Conservation (phyloP, 129 eudicot species). For the Artemisia tridentata region DNA sequence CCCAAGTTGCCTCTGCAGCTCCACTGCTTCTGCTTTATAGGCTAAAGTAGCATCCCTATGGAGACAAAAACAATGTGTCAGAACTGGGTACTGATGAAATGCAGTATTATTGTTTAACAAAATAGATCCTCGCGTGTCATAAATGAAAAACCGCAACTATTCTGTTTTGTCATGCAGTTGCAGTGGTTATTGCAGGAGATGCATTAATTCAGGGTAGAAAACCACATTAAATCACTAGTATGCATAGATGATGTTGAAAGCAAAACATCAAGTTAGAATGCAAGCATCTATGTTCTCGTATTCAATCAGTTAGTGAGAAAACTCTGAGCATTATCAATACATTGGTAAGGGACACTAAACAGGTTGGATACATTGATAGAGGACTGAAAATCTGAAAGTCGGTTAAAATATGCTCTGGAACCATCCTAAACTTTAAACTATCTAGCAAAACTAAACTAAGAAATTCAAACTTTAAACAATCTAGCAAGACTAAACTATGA, state of each 20-base stretch:
- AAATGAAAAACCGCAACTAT: no score
- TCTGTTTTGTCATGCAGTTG: no score
- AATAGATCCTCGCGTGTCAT: background rate
- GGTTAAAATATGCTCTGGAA: background rate
- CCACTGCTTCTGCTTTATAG: conserved; percentile 77
- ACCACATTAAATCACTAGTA: no score
- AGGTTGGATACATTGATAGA: background rate
- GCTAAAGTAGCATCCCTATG: conserved; percentile 84
- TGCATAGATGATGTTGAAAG: no score
- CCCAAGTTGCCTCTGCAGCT: conserved; percentile 88
- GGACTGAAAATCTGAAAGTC: background rate
- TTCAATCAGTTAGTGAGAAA: background rate
- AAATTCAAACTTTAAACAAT: background rate
- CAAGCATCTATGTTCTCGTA: background rate
- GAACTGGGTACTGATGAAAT: background rate
- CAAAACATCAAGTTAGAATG: no score
- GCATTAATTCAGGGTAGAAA: no score
- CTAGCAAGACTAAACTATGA: background rate
- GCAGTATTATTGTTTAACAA: background rate
- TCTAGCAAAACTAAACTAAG: background rate
- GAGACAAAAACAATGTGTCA: background rate
- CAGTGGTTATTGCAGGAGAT: no score
- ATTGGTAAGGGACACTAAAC: conserved; percentile 2
- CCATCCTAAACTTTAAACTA: background rate
- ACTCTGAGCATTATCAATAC: conserved; percentile 4